Base-by-base conservation (phyloP, 352 stramenopile genomes). In the Phytophthora sp. region DNA sequence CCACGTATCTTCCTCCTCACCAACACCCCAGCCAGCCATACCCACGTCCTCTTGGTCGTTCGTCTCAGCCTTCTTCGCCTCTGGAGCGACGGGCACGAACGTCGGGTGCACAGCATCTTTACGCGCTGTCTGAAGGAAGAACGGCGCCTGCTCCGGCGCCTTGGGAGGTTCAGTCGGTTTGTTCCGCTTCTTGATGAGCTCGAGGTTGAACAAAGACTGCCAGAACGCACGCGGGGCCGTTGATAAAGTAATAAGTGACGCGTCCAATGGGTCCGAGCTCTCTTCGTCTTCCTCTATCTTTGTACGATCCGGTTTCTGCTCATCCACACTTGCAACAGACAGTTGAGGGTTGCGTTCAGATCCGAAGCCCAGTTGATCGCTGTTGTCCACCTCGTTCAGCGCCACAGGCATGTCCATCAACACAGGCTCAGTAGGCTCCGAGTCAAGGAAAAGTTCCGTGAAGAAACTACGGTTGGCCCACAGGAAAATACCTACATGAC, bases 381-480 rank as follows among this genome's bases (percentile, higher is more conserved):
- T 84, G 60, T 90, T 89, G 46, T 93, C 86, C 4, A 91, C 82
- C 58, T 95, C 88, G 31, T 94, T 94, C 24, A 97, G 70, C 20
- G 92, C 79, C 54, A 91, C 84, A 0, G 96, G 96, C 77, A 98
- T 93, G 61, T 98, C 92, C 79, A 99, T 97, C 31, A 88, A 63
- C 16, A 92, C 73, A 7, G 95, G 89, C 56, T 82, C 56, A 18
- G 69, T 77, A 1, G 94, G 88, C 61, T 93, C 83, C 8, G 77
- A 69, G 69, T 95, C 80, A 21, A 91, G 65, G 58, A 96, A 95
- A 46, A 98, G 85, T 11, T 96, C 80, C 45, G 87, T 88, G 65
- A 98, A 99, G 74, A 97, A 98, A 38, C 82, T 90, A 31, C 91
- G 93, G 77, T 99, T 98, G 12, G 94, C 94, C 95, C 95, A 99